Conservation (phyloP, 108 stramenopile genomes). For the Aurantiochytrium sp. region DNA sequence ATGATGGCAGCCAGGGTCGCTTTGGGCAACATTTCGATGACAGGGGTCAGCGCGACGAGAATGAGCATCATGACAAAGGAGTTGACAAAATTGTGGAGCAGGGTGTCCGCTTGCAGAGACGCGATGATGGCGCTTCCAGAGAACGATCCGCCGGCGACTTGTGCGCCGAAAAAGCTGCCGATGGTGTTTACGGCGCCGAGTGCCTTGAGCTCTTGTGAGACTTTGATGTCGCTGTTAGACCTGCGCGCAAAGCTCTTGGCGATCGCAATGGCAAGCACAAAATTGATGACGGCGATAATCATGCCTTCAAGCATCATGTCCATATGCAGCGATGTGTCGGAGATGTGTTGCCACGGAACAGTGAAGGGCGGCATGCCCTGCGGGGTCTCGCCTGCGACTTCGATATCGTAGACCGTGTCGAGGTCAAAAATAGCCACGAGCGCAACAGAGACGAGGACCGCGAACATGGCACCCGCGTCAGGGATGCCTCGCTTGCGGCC, state of each 20-base stretch:
- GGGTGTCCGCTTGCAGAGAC: not conserved
- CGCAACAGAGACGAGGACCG: not conserved
- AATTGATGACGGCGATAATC: not conserved
- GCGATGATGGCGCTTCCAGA: not conserved
- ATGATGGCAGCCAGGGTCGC: not conserved
- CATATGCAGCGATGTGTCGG: not conserved
- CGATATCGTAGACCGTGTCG: not conserved
- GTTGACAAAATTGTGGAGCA: not conserved
- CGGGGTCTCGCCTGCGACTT: not conserved
- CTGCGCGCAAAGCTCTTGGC: not conserved
- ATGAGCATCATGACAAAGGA: not conserved
- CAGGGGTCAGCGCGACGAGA: not conserved
- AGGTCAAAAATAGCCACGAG: not conserved
- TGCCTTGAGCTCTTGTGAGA: not conserved
- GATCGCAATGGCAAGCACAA: not conserved
- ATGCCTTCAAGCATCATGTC: not conserved
- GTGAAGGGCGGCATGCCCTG: not conserved
- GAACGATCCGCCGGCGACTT: not conserved
- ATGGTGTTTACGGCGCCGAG: not conserved
- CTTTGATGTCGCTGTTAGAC: not conserved
- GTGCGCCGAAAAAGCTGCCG: not conserved
- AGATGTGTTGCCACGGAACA: not conserved
- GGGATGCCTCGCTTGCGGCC: not conserved
- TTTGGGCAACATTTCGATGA: not conserved
- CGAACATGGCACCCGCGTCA: not conserved